Evolutionary conservation across 2,329 filamentous ascomycete species (phyloP).

Genomic region (Truncatella angustata): DNA sequence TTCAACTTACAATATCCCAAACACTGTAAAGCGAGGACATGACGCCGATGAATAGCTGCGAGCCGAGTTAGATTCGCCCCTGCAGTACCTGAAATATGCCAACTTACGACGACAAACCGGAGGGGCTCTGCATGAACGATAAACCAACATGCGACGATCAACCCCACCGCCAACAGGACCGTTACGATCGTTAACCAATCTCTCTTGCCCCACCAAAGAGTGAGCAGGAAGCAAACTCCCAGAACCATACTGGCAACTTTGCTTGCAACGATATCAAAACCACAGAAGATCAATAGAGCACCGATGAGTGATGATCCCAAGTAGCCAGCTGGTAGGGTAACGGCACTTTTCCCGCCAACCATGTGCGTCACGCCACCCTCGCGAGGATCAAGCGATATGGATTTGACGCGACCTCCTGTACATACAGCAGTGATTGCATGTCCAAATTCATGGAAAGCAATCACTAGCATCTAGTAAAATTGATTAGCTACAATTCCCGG

Average conservation of each 20-base stretch:
- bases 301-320: conserved; percentile 76
- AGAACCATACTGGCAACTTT: conserved; percentile 75
- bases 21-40: conserved; percentile 80
- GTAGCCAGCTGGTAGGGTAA: conserved; percentile 77
- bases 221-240: conserved; percentile 73
- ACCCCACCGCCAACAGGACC: conserved; percentile 65
- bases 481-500: conserved; percentile 1
- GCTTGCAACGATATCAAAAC: conserved; percentile 77
- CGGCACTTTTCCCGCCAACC: conserved; percentile 65
- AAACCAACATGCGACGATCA: conserved; percentile 76
- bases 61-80: not conserved
- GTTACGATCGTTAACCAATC: conserved; percentile 77
- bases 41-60: conserved; percentile 72
- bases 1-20: conserved; percentile 67
- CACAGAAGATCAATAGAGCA: conserved; percentile 73
- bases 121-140: conserved; percentile 73
- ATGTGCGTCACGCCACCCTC: conserved; percentile 80
- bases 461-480: conserved; percentile 67
- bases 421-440: conserved; percentile 71
- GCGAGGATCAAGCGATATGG: conserved; percentile 70
- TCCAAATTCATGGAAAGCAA: conserved; percentile 79
- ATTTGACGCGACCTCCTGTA: conserved; percentile 72
- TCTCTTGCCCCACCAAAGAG: conserved; percentile 75
- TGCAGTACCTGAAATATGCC: not conserved
- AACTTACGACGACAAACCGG: conserved; percentile 64